Base-by-base conservation (phyloP, 1,284 basidiomycete species). In the Anthracocystis panici-leucophaei region DNA sequence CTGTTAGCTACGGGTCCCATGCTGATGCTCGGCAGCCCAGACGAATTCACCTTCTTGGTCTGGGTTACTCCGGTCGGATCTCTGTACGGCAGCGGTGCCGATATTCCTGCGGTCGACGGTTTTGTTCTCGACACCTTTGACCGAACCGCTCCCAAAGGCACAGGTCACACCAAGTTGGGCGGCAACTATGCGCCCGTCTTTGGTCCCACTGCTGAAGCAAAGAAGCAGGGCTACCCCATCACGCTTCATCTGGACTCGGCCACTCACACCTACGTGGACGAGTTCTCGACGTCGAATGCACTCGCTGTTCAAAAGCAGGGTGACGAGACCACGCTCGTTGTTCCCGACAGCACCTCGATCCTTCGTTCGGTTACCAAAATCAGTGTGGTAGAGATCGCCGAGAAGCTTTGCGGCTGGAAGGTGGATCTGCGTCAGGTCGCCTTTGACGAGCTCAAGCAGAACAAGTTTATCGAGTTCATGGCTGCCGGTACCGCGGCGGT, bases 221-320 rank as follows among this genome's bases (percentile, higher is more conserved):
- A 85, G 79, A 78, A 82, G 60, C 71, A 72, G 9, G 85, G 85
- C 31, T 86, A 82, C 57, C 73, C 80, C 16, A 85, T 86, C 76
- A 86, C 85, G 12, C 77, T 86, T 2, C 85, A 80, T 41, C 75
- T 80, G 44, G 71, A 76, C 65, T 79, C 82, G 54, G 75, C 77
- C 11, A 82, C 78, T 1, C 81, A 81, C 58, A 81, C 81, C 10
- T 58, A 77, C 31, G 64, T 84, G 21, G 84, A 84, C 68, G 85
- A 86, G 62, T 86, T 86, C 51, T 84, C 82, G 5, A 86, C 85
- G 16, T 82, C 80, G 11, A 86, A 86, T 67, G 84, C 83, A 27
- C 73, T 85, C 41, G 80, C 78, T 49, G 75, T 86, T 20, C 51
- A 68, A 25, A 64, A 70, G 55, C n/a, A 75, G 16, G 66, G 60